Conservation (phyloP, 1,284 basidiomycete genomes). For the Pseudozyma flocculosa region DNA sequence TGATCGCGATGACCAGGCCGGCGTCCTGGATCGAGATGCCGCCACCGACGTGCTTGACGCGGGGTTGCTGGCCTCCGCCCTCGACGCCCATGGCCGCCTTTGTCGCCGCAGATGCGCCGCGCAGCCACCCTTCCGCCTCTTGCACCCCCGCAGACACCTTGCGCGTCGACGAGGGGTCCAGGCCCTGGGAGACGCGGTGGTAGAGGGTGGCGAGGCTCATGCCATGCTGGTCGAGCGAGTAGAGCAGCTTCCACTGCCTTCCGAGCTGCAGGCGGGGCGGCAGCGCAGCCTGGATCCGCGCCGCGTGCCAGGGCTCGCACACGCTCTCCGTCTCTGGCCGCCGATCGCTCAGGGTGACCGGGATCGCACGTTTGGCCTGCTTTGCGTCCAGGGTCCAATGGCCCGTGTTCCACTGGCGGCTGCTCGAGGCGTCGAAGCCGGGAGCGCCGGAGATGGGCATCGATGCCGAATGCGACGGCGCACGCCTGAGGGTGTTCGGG, state of each 20-base stretch:
- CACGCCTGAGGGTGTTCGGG: slow-evolving; percentile 10
- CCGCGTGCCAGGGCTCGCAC: slow-evolving; percentile 42
- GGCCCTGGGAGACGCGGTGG: slow-evolving; percentile 32
- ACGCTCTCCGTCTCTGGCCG: slow-evolving; percentile 46
- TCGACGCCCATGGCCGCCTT: slow-evolving; percentile 29
- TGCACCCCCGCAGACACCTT: slow-evolving; percentile 5
- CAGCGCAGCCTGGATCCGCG: slow-evolving; percentile 59
- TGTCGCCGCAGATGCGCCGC: slow-evolving; percentile 38
- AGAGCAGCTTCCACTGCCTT: slow-evolving; percentile 79
- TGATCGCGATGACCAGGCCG: slow-evolving; percentile 47
- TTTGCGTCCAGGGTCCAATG: slow-evolving; percentile 43
- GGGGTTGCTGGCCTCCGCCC: background rate
- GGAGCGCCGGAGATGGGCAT: slow-evolving; percentile 48
- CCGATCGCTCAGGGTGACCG: slow-evolving; percentile 41
- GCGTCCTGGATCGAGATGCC: slow-evolving; percentile 38
- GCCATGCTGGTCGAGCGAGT: slow-evolving; percentile 92
- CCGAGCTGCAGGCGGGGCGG: slow-evolving; percentile 79
- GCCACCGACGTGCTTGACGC: slow-evolving; percentile 24
- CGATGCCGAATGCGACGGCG: slow-evolving; percentile 13
- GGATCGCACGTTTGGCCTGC: slow-evolving; percentile 21
- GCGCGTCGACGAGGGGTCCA: slow-evolving; percentile 19
- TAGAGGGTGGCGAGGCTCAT: slow-evolving; percentile 82
- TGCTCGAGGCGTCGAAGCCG: slow-evolving; percentile 38
- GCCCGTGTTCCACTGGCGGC: slow-evolving; percentile 51
- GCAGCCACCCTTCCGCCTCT: slow-evolving; percentile 41